Percentiles rank a stretch among this genome's conserved stretches.
Evolutionary conservation across 768 basidiomycete genomes (phyloP).

Genomic region (Ramaria sp.): DNA sequence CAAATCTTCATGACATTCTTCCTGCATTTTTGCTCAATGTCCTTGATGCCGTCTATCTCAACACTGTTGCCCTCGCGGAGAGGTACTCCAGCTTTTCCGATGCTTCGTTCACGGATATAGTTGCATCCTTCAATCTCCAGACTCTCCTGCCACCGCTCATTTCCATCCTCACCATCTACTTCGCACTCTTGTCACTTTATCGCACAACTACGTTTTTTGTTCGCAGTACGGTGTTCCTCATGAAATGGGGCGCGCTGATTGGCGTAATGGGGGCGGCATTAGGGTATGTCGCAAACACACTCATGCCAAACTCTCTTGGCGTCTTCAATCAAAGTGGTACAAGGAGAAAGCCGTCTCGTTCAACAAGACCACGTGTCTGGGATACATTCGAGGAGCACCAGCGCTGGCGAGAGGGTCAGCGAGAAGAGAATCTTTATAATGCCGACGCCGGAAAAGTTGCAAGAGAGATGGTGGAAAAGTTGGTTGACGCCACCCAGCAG

Average conservation of each 20-base stretch:
- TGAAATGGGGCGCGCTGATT: conserved; percentile 69
- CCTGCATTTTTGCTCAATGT: background rate
- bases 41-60: background rate
- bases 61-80: background rate
- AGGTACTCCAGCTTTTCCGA: background rate
- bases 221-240: conserved; percentile 52
- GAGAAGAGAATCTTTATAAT: background rate
- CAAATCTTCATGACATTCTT: background rate
- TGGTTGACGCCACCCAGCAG: conserved; percentile 26
- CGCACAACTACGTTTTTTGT: conserved; percentile 71
- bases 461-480: conserved; percentile 19
- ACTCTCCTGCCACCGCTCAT: conserved; percentile 64
- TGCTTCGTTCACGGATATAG: background rate
- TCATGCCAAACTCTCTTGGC: background rate
- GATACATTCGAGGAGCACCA: conserved; percentile 53
- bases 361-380: conserved; percentile 42
- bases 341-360: conserved; percentile 11
- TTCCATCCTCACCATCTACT: conserved; percentile 60
- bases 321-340: conserved; percentile 2
- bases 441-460: conserved; percentile 12
- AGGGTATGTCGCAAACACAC: conserved; percentile 8
- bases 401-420: conserved; percentile 37
- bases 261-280: conserved; percentile 26
- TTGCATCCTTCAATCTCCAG: conserved; percentile 23
- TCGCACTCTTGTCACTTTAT: conserved; percentile 67